These are phyloP conservation scores for Backusella circina DNA, from an alignment of 192 early-diverging fungal species.

Conservation along the genomic window DNA sequence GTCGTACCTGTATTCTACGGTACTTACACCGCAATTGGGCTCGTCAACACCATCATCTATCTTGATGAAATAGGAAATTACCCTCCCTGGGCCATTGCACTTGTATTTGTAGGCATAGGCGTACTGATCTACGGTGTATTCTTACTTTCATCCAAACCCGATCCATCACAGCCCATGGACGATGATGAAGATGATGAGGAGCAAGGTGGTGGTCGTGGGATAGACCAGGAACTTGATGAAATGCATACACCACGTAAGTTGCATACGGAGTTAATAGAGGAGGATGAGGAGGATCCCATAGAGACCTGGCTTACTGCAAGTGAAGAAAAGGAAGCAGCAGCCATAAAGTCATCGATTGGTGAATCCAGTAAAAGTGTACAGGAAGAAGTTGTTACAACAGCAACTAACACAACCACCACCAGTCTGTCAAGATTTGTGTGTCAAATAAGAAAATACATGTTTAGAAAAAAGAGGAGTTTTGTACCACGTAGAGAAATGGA, in stretches of 20 bases:
- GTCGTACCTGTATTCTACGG: constrained; percentile 61
- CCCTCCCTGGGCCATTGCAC: constrained; percentile 43
- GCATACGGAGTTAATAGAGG: neutral
- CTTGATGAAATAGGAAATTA: constrained; percentile 48
- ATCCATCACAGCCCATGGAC: constrained; percentile 1
- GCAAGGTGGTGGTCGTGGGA: neutral
- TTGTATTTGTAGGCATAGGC: constrained; percentile 50
- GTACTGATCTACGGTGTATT: constrained; percentile 51
- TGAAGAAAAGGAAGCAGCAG: constrained; percentile 20
- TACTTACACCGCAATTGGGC: constrained; percentile 50
- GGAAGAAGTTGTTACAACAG: neutral
- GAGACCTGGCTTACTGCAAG: constrained; percentile 11
- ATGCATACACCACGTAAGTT: constrained; percentile 4
- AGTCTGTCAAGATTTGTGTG: neutral
- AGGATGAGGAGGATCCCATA: neutral
- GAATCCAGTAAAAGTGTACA: constrained; percentile 13
- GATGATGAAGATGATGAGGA: constrained; percentile 3
- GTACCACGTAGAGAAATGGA: constrained; percentile 1
- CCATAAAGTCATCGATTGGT: neutral
- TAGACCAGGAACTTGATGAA: constrained; percentile 14
- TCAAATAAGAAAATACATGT: neutral
- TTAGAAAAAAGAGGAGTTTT: neutral
- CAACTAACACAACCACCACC: neutral
- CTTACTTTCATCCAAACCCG: constrained; percentile 40
- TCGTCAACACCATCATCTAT: constrained; percentile 59